Conservation (phyloP, 306 rosid genomes). For the Psophocarpus tetragonolobus region DNA sequence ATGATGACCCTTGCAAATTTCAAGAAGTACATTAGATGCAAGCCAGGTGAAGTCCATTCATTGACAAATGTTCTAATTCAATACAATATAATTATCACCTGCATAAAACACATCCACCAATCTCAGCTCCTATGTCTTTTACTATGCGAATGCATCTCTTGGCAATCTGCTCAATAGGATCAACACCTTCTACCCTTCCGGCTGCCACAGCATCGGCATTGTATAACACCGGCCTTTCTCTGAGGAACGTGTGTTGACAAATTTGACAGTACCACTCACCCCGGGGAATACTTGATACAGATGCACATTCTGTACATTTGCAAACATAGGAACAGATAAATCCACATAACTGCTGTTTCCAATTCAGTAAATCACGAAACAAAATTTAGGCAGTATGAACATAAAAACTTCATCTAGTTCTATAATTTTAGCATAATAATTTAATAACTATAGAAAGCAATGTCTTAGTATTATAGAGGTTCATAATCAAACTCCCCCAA, state of each 20-base stretch:
- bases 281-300: constrained; percentile 69
- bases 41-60: constrained; percentile 7
- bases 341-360: constrained; percentile 6
- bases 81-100: constrained; percentile 53
- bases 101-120: constrained; percentile 93
- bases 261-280: constrained; percentile 92
- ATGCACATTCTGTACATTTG: constrained; percentile 82
- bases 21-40: constrained; percentile 21
- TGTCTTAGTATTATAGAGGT: background rate
- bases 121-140: constrained; percentile 74
- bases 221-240: constrained; percentile 65
- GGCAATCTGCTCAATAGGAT: constrained; percentile 85
- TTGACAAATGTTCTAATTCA: constrained; percentile 25
- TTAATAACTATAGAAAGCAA: constrained; percentile 12
- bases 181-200: constrained; percentile 87
- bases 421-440: constrained; percentile 11
- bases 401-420: background rate
- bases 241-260: constrained; percentile 75
- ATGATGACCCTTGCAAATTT: background rate
- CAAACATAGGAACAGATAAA: constrained; percentile 31
- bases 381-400: background rate
- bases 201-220: constrained; percentile 89
- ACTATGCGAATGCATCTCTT: constrained; percentile 93
- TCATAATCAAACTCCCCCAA: constrained; percentile 26
- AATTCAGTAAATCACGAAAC: constrained; percentile 18